phyloP scores from a whole-genome alignment of 495 filamentous ascomycete genomes.

The Lophium mytilinum region DNA sequence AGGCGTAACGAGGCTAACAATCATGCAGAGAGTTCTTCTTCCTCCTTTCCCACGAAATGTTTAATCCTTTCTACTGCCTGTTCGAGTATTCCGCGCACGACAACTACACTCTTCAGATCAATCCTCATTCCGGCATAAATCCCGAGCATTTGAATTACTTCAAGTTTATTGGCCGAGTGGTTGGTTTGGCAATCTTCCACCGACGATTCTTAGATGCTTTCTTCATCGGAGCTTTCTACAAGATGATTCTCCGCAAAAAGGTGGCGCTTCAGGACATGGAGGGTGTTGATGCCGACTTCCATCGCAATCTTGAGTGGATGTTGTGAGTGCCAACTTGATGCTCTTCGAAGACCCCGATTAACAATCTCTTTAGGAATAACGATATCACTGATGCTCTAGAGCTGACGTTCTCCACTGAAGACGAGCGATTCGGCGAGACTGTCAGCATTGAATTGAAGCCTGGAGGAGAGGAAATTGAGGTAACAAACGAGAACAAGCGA shows the following conservation, averaged over 20 bases:
- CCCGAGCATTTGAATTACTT: conserved; percentile 99
- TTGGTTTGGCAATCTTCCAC: conserved; percentile 97
- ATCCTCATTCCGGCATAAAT: conserved; percentile 98
- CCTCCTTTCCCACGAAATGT: conserved; percentile 99
- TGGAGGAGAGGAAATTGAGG: conserved; percentile 80
- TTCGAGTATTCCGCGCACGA: conserved; percentile 99
- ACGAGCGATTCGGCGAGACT: conserved; percentile 93
- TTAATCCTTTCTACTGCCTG: conserved; percentile 99
- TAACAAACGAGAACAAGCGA: conserved; percentile 61
- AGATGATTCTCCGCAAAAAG: conserved; percentile 96
- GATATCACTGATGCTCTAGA: conserved; percentile 90
- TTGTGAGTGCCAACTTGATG: conserved; percentile 43
- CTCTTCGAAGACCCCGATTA: background rate
- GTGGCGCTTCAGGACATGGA: conserved; percentile 95
- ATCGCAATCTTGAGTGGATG: conserved; percentile 91
- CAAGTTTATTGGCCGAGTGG: conserved; percentile 98
- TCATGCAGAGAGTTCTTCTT: conserved; percentile 90
- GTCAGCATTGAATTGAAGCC: conserved; percentile 89
- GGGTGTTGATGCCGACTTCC: conserved; percentile 95
- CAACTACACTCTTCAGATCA: conserved; percentile 99
- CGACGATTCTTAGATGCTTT: conserved; percentile 96
- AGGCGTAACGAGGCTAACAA: conserved; percentile 24
- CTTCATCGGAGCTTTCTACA: conserved; percentile 99
- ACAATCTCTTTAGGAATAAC: conserved; percentile 56
- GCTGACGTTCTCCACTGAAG: conserved; percentile 89